phyloP scores from a whole-genome alignment of 202 grass and related monocot species.

The Panicum virgatum region DNA sequence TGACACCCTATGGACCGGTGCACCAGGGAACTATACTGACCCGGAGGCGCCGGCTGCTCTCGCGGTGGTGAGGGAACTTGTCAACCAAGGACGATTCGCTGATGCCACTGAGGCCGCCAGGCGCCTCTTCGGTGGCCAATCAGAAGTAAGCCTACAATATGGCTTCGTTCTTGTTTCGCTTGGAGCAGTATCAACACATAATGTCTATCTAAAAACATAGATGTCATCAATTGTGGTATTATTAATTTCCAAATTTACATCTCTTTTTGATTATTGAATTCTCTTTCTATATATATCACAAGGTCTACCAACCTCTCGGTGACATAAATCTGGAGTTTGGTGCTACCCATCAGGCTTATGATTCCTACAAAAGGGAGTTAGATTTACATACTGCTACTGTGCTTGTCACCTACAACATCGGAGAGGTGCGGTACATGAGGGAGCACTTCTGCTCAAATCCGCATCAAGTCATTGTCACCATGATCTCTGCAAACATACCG shows the following conservation, averaged over 20 bases:
- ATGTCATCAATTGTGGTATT: neutral
- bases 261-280: neutral
- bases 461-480: conserved; percentile 63
- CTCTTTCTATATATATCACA: conserved; percentile 48
- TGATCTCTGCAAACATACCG: conserved; percentile 60
- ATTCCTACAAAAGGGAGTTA: conserved; percentile 71
- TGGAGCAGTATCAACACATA: neutral
- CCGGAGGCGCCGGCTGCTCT: conserved; percentile 46
- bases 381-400: conserved; percentile 63
- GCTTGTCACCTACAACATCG: conserved; percentile 51
- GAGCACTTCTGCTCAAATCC: conserved; percentile 78
- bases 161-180: neutral
- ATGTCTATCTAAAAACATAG: neutral
- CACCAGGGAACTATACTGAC: conserved; percentile 60
- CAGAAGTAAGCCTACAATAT: conserved; percentile 44
- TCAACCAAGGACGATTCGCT: conserved; percentile 49
- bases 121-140: conserved; percentile 40
- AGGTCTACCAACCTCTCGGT: conserved; percentile 82
- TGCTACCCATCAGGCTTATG: conserved; percentile 16
- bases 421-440: conserved; percentile 56
- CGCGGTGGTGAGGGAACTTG: conserved; percentile 60
- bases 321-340: conserved; percentile 65
- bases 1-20: conserved; percentile 85
- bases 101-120: conserved; percentile 52
- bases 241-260: neutral